Evolutionary conservation across 2,329 filamentous ascomycete species (phyloP).

Genomic region (Didymella segeticola): DNA sequence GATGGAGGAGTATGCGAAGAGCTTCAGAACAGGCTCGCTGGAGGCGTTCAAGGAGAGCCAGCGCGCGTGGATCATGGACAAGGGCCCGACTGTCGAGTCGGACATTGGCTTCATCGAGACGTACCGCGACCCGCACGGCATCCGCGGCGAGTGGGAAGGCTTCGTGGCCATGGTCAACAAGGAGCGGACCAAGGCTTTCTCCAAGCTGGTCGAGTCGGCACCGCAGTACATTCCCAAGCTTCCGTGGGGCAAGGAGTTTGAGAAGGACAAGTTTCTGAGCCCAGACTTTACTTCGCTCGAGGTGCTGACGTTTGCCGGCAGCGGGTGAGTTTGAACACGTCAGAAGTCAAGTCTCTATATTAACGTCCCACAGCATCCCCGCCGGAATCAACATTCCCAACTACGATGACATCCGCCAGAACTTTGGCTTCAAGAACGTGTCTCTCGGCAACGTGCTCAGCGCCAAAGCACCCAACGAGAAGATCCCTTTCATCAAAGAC

Average conservation of each 20-base stretch:
- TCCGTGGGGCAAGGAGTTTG: conserved; percentile 87
- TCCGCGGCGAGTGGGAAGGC: conserved; percentile 62
- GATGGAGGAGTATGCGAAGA: conserved; percentile 57
- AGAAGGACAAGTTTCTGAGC: conserved; percentile 94
- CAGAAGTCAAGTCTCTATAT: neutral
- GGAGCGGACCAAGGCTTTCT: conserved; percentile 87
- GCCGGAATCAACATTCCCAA: conserved; percentile 67
- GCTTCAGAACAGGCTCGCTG: conserved; percentile 59
- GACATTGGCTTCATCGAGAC: conserved; percentile 64
- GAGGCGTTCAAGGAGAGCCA: conserved; percentile 60
- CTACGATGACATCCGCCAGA: conserved; percentile 73
- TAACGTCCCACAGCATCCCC: conserved; percentile 54
- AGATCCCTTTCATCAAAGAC: conserved; percentile 85
- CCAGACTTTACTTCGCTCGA: conserved; percentile 97
- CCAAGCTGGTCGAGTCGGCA: conserved; percentile 80
- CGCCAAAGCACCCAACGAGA: conserved; percentile 90
- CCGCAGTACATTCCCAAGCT: conserved; percentile 85
- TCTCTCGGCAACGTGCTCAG: conserved; percentile 91
- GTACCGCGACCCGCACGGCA: conserved; percentile 62
- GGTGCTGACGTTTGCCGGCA: conserved; percentile 79
- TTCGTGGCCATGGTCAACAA: conserved; percentile 75
- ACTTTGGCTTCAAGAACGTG: conserved; percentile 89
- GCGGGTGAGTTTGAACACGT: conserved; percentile 48
- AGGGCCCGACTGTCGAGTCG: conserved; percentile 58
- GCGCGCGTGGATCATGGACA: conserved; percentile 61